A percentile compares a stretch with the other conserved stretches of the same genome.
These are phyloP conservation scores for Tolypocladium sp. DNA, from an alignment of 2,329 filamentous ascomycete species.

Conservation along the genomic window DNA sequence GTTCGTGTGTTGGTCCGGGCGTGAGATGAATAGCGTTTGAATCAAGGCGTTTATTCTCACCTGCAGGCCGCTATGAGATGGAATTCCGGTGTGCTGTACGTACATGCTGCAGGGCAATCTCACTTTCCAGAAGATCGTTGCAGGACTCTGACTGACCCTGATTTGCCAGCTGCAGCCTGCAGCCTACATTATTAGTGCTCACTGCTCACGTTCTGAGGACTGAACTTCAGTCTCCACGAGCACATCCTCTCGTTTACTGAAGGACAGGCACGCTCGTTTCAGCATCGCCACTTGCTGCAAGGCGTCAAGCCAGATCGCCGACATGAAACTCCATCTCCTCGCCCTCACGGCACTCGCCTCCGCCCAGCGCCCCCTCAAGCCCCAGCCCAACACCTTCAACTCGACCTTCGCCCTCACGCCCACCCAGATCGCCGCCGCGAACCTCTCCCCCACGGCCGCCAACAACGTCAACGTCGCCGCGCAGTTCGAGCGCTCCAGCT, in stretches of 20 bases:
- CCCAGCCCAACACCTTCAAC: slow-evolving; percentile 15
- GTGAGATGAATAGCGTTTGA: too few species aligned
- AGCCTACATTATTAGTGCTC: not conserved
- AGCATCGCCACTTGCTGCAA: too few species aligned
- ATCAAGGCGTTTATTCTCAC: too few species aligned
- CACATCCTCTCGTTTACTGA: not conserved
- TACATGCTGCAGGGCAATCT: too few species aligned
- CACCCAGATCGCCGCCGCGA: slow-evolving; percentile 12
- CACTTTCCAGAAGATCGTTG: too few species aligned
- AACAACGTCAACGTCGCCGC: slow-evolving; percentile 12
- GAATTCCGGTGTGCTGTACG: too few species aligned
- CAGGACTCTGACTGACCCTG: too few species aligned
- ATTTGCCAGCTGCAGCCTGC: too few species aligned
- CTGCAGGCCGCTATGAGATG: too few species aligned
- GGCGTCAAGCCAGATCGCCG: not conserved
- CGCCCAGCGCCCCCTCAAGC: not conserved
- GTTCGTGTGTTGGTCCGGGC: too few species aligned
- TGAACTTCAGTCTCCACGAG: not conserved
- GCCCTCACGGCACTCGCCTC: not conserved
- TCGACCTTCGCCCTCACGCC: slow-evolving; percentile 16
- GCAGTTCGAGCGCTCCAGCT: slow-evolving; percentile 20
- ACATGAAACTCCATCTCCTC: not conserved
- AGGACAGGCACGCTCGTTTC: too few species aligned
- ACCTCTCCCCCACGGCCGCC: slow-evolving; percentile 9
- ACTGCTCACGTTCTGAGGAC: not conserved